Evolutionary conservation across 2,329 filamentous ascomycete genomes (phyloP), one percentile per base, ranked within the genome.

Genomic region (Microsporum audouinii): DNA sequence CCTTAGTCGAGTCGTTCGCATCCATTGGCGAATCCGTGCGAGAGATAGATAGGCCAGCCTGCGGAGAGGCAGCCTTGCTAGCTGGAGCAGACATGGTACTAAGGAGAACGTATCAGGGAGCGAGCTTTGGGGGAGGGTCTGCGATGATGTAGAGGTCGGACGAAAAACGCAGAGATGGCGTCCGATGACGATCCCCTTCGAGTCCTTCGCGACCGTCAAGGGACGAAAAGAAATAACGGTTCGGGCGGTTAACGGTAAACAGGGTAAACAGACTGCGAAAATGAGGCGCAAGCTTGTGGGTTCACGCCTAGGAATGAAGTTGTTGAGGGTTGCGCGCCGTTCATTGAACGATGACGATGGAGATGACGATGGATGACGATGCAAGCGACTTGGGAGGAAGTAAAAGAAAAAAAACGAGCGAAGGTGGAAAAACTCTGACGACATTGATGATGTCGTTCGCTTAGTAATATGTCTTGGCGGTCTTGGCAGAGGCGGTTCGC

Each of bases 1-100:
- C 51, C 29, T 55, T 55, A 2, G 65, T 65, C 60, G 69, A 69
- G 65, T 74, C 76, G 66, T 76, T 76, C 60, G 71, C 68, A 65
- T 78, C 76, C 73, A 77, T 76, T 66, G 74, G 70, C 58, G 74
- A 72, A 60, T 74, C 69, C 62, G 72, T 73, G 63, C 69, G 70
- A 63, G 65, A 68, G 57, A 62, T 67, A 58, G 70, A 65, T 65
- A 68, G 67, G 63, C 56, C 64, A 66, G 65, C 59, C 66, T 68
- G 65, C 58, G 71, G 70, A 56, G 75, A 71, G 57, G 68, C 68
- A 60, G 71, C 70, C 60, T 71, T 67, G 65, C 72, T 72, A 63
- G 76, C 72, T 51, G 71, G 71, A 66, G 74, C 72, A 68, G 75
- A 75, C 74, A 76, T 76, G 17, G 41, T 58, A 59, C 60, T 60